Evolutionary conservation across 345 rosid species (phyloP).

Genomic region (Iberis pinnata): DNA sequence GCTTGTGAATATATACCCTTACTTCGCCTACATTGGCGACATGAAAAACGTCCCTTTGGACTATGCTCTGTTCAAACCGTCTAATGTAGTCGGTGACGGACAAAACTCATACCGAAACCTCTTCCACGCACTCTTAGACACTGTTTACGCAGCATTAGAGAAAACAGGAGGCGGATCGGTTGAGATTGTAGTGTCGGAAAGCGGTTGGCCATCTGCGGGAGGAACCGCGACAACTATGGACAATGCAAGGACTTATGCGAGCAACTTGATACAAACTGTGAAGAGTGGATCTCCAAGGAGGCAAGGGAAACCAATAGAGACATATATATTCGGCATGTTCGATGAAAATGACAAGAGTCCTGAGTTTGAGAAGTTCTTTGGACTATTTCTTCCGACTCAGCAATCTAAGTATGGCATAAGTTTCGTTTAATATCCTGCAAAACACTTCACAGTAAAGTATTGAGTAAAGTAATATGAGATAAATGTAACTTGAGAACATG

Average conservation of each 20-base stretch:
- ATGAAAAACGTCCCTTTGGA: constrained; percentile 27
- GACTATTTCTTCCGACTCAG: constrained; percentile 43
- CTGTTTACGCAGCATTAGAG: constrained; percentile 48
- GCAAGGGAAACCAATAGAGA: constrained; percentile 44
- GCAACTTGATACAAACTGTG: constrained; percentile 48
- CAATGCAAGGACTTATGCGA: constrained; percentile 48
- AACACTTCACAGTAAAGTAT: background rate
- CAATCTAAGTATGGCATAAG: constrained; percentile 42
- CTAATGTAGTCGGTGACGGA: constrained; percentile 21
- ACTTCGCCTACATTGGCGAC: constrained; percentile 25
- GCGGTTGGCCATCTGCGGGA: constrained; percentile 59
- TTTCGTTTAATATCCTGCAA: constrained; percentile 30
- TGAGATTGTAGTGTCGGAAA: constrained; percentile 52
- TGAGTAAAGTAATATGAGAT: no score
- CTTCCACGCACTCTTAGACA: constrained; percentile 49
- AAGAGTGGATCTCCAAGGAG: constrained; percentile 36
- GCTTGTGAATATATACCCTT: constrained; percentile 37
- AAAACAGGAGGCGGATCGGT: constrained; percentile 42
- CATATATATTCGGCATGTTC: constrained; percentile 58
- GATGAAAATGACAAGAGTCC: constrained; percentile 47
- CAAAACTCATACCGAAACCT: constrained; percentile 36
- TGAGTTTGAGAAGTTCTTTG: constrained; percentile 47
- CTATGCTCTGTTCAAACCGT: constrained; percentile 35
- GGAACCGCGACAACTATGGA: constrained; percentile 33
- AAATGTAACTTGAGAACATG: no score